Evolutionary conservation across 2,329 filamentous ascomycete species (phyloP).

Genomic region (Septoria petroselini): DNA sequence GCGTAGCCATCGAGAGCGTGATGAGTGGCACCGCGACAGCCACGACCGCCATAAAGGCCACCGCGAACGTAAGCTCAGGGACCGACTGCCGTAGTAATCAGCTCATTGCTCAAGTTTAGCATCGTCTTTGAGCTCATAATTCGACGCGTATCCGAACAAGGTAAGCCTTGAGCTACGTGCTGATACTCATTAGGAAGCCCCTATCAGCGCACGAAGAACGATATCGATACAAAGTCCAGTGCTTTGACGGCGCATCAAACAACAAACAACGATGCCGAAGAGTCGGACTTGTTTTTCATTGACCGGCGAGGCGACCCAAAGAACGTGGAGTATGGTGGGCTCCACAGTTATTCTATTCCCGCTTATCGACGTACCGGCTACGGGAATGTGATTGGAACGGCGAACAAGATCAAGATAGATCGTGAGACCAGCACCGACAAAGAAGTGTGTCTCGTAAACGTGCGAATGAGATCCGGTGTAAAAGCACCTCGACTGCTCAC

Average conservation of each 20-base stretch:
- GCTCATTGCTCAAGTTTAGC: no score
- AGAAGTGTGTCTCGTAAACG: slow-evolving; percentile 12
- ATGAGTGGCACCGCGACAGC: neutral
- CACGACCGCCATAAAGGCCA: neutral
- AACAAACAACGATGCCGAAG: slow-evolving; percentile 22
- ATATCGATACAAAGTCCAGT: neutral
- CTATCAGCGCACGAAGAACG: neutral
- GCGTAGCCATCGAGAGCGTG: slow-evolving; percentile 3
- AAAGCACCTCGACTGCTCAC: slow-evolving; percentile 17
- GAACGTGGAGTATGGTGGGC: slow-evolving; percentile 69
- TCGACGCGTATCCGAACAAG: neutral
- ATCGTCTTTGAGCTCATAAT: no score
- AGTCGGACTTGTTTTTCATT: slow-evolving; percentile 52
- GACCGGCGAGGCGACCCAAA: slow-evolving; percentile 76
- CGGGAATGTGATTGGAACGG: slow-evolving; percentile 68
- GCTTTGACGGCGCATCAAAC: neutral
- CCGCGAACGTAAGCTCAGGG: neutral
- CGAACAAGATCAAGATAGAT: slow-evolving; percentile 62
- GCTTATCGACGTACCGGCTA: slow-evolving; percentile 65
- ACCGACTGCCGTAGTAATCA: no score
- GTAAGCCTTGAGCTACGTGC: neutral
- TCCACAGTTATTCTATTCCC: slow-evolving; percentile 70
- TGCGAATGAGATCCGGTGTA: neutral
- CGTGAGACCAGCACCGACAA: slow-evolving; percentile 57
- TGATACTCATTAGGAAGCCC: neutral